Evolutionary conservation across 129 eudicot genomes (phyloP), one percentile per base, ranked within the genome.

Genomic region (Tagetes patula): DNA sequence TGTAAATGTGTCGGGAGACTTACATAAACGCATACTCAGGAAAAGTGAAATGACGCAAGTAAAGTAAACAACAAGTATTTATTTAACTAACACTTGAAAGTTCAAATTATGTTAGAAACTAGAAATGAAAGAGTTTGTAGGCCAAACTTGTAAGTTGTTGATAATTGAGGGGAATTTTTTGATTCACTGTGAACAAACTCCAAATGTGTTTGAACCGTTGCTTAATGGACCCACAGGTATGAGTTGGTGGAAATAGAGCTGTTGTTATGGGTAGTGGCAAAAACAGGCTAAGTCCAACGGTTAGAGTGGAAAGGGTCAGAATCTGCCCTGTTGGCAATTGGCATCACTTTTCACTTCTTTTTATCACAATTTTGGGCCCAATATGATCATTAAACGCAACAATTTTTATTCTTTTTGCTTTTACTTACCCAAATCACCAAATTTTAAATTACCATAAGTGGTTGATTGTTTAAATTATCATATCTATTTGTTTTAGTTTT

Each of bases 221-320:
- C 37, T 39, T 3, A 49, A 5, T 32, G 76, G 81, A 13, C 63
- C 70, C 68, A 33, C 0, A 4, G 27, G 27, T 20, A 20, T 20
- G 27, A 20, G 32, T 39, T 31, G 37, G 56, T 69, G 52, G 56
- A 60, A 70, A 39, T 63, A 64, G 73, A 78, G 82, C 82, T 78
- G 77, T 78, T 71, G 70, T 53, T 63, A 48, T 62, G 81, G 48
- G 82, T 8, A 43, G 75, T 0, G 64, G 37, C 1, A 11, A 63
- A 36, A 69, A 39, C 69, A 34, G 69, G 71, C 71, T 6, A 12
- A 78, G 49, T 52, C 72, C 77, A 78, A 78, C 77, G 70, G 20
- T 14, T 13, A 50, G 13, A 61, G 66, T 71, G 59, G 77, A 78
- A 60, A 50, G 31, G 33, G 77, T 78, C 82, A 63, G 66, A 77